Evolutionary conservation across 495 filamentous ascomycete genomes (phyloP).

Genomic region (Penicillium paradoxum): DNA sequence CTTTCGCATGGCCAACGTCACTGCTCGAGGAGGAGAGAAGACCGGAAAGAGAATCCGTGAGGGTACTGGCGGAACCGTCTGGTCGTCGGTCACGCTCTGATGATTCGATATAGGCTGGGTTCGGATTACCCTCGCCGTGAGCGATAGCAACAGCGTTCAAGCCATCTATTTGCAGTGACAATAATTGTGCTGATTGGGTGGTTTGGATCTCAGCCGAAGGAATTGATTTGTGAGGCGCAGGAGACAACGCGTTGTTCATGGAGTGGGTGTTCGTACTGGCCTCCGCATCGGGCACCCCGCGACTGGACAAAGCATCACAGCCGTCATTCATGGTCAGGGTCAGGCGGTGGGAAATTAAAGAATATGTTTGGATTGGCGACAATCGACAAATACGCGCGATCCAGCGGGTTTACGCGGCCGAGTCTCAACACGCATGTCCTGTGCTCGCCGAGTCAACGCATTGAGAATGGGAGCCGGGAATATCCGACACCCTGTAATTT

Average conservation of each 20-base stretch:
- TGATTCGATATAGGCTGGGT: slow-evolving; percentile 16
- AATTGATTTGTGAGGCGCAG: slow-evolving; percentile 3
- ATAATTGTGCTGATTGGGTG: slow-evolving; percentile 17
- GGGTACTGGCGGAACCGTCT: slow-evolving; percentile 19
- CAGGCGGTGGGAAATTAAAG: neutral
- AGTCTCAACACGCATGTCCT: slow-evolving; percentile 19
- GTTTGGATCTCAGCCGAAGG: slow-evolving; percentile 12
- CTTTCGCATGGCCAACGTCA: slow-evolving; percentile 8
- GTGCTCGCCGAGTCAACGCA: slow-evolving; percentile 21
- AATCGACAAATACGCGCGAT: slow-evolving; percentile 11
- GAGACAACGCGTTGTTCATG: slow-evolving; percentile 13
- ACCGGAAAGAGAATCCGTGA: slow-evolving; percentile 18
- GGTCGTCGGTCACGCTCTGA: slow-evolving; percentile 20
- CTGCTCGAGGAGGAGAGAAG: slow-evolving; percentile 14
- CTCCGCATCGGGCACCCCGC: slow-evolving; percentile 20
- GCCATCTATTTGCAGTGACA: slow-evolving; percentile 25
- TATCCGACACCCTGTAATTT: slow-evolving; percentile 12
- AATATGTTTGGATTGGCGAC: neutral
- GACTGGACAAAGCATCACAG: slow-evolving; percentile 11
- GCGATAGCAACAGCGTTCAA: slow-evolving; percentile 12
- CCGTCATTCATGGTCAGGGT: slow-evolving; percentile 20
- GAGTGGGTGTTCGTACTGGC: slow-evolving; percentile 14
- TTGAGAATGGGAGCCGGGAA: slow-evolving; percentile 11
- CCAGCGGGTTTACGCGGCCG: slow-evolving; percentile 15
- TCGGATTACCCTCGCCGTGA: slow-evolving; percentile 5